Evolutionary conservation across 2,329 filamentous ascomycete species (phyloP), one percentile per base, ranked within the genome.

Genomic region (Colletotrichum filicis): DNA sequence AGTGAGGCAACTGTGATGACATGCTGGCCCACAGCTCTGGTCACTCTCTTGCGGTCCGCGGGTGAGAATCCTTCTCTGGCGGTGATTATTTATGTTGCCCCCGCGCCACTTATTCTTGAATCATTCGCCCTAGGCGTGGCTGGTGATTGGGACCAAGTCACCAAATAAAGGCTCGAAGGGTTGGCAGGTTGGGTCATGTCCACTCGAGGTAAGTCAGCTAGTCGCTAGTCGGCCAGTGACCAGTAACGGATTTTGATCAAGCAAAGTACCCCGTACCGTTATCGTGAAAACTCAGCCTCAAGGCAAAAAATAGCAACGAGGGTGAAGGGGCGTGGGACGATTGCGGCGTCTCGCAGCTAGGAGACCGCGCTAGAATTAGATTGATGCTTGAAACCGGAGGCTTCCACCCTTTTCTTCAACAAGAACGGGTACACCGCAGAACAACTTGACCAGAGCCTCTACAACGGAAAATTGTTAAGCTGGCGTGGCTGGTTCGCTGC

Each of bases 91-190:
- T 65, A 5, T 53, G 60, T 63, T 28, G 65, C 58, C 64, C 28
- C 55, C 42, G 42, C n/a, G 59, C 70, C 66, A 64, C 66, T 59
- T 32, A n/a, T 14, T 32, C 35, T 16, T n/a, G 69, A 64, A 28
- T 69, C 30, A 55, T 68, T 42, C 24, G 12, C 19, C 14, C 19
- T 1, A 32, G 26, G 57, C 53, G 69, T 72, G 69, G 66, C 59
- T 69, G 59, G 42, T 26, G 52, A 5, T 42, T 30, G n/a, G 49
- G 42, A 16, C 37, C 37, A 42, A 19, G 37, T 42, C 32, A 42
- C n/a, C n/a, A 14, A 49, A 52, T 9, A 32, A 7, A 30, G 28
- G 11, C 52, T 71, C 14, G 5, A 16, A 24, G 16, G 46, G 26
- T 37, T 57, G 24, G 6, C 22, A 26, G 46, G 26, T 37, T 57